Percentiles rank a stretch among this genome's conserved stretches.
These are phyloP conservation scores for Vaccinium myrtillus DNA, from an alignment of 148 eudicot species.

Conservation along the genomic window DNA sequence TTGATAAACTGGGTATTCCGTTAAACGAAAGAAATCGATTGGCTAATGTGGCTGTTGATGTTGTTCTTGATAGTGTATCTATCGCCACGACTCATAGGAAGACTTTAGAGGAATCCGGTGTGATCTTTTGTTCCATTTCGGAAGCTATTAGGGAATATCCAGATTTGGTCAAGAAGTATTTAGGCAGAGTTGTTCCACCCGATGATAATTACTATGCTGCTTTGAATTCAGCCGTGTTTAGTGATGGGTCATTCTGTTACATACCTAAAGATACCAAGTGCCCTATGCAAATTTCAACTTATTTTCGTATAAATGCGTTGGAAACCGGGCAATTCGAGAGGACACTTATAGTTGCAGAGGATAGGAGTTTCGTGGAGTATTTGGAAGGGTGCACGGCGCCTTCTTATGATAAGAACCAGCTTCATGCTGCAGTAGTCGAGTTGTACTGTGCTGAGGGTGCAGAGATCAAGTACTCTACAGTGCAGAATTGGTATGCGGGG, in stretches of 20 bases:
- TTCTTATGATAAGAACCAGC: constrained; percentile 78
- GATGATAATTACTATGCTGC: constrained; percentile 92
- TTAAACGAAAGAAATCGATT: constrained; percentile 70
- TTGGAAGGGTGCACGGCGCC: constrained; percentile 97
- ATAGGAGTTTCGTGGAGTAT: constrained; percentile 88
- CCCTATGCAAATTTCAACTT: constrained; percentile 95
- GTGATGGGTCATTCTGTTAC: constrained; percentile 95
- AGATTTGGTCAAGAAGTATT: constrained; percentile 67
- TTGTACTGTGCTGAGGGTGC: constrained; percentile 72
- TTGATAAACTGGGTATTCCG: constrained; percentile 74
- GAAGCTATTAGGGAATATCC: constrained; percentile 90
- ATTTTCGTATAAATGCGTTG: constrained; percentile 86
- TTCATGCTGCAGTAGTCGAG: constrained; percentile 95
- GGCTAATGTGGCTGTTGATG: constrained; percentile 89
- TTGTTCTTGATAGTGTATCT: constrained; percentile 88
- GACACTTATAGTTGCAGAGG: constrained; percentile 88
- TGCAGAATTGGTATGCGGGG: constrained; percentile 96
- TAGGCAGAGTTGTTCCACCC: constrained; percentile 73
- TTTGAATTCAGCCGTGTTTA: constrained; percentile 89
- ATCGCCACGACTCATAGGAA: constrained; percentile 88
- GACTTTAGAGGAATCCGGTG: constrained; percentile 69
- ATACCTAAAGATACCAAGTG: constrained; percentile 73
- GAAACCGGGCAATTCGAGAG: constrained; percentile 96
- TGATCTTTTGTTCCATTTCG: constrained; percentile 88
- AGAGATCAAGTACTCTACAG: constrained; percentile 83